phyloP scores from a whole-genome alignment of 225 moss, liverwort and hornwort species.

The Lunularia cruciata region DNA sequence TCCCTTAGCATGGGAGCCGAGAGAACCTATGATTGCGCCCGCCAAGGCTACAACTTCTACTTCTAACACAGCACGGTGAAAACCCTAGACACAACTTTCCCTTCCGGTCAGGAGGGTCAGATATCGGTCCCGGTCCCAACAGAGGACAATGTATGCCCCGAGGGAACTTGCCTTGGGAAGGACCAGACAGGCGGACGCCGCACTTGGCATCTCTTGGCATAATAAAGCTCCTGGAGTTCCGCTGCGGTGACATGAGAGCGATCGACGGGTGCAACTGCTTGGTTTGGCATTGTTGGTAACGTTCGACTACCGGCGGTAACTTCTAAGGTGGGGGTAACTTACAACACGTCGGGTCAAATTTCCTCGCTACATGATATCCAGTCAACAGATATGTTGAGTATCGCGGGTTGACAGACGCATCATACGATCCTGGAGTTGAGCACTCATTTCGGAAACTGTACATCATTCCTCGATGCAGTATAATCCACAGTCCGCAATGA shows the following conservation, averaged over 20 bases:
- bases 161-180: background rate
- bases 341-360: too few species aligned
- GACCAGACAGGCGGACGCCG: background rate
- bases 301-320: background rate
- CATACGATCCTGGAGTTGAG: background rate
- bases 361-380: too few species aligned
- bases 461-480: background rate
- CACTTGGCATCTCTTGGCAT: background rate
- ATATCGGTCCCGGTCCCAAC: background rate
- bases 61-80: too few species aligned
- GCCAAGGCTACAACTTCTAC: conserved; percentile 16
- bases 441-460: background rate
- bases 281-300: background rate
- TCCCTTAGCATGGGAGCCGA: background rate
- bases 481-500: too few species aligned
- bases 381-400: too few species aligned
- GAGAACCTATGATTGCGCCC: conserved; percentile 10
- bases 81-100: background rate
- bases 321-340: too few species aligned
- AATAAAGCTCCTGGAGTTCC: background rate
- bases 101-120: background rate
- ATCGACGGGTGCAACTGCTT: background rate
- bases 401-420: background rate
- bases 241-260: conserved; percentile 5
- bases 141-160: background rate